Base-by-base conservation (phyloP, 805 yeast species). In the Ogataea chonburiensis region DNA sequence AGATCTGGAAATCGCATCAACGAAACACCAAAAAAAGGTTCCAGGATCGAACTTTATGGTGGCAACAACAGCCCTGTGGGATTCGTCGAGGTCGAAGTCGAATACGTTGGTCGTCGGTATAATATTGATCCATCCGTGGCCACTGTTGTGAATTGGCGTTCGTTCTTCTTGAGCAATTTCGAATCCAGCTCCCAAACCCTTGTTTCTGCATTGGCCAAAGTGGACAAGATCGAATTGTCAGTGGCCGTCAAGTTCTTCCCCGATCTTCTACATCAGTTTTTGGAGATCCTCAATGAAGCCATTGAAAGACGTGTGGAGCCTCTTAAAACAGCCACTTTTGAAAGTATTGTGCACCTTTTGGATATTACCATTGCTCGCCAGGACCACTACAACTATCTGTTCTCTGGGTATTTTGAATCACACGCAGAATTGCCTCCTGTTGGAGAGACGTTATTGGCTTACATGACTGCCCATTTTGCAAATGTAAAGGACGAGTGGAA, bases 91-190 rank as follows among this genome's bases (percentile, higher is more conserved):
- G 49, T 84, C 13, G 66, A 73, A 12, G 65, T 84, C 0, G 78
- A 73, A 34, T 86, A 83, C 55, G 76, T 79, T 37, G 95, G 96
- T 17, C 80, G 73, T 46, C 56, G 64, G 11, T 82, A 66, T 61
- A 83, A 84, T 49, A 61, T 77, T 13, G 86, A 81, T 40, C 34
- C 61, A 5, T 61, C 79, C 3, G 66, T 81, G 40, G 75, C 73
- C 26, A 67, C 70, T 20, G 61, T 86, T 30, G 55, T 79, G 45
- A 68, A 71, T 41, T 77, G 80, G 73, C 73, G 66, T 40, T 55
- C 67, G 23, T 56, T 69, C 17, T 70, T 70, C 48, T 73, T 69
- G 40, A 57, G 57, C 3, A 72, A 68, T 16, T 49, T 62, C 7
- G 58, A 57, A 32, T 68, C 66, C 5, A 42, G 47, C 14, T 55